Evolutionary conservation across 805 yeast genomes (phyloP), one percentile per base, ranked within the genome.

Genomic region (Candida nonsorbophila): DNA sequence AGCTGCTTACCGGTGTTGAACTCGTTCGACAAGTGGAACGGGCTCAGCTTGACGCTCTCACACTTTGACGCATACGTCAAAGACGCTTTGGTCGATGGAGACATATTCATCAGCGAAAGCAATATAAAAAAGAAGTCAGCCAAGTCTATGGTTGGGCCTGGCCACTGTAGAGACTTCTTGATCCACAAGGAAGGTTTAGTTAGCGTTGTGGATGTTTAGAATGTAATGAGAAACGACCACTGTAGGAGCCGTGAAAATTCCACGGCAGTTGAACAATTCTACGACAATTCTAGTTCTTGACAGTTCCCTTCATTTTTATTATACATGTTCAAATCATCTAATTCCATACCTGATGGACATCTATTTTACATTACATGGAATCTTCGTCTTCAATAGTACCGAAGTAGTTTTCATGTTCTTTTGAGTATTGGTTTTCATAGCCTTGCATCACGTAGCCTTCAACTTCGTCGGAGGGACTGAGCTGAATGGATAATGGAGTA

Each of bases 391-490:
- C 11, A 10, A 22, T 13, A 22, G 58, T 58, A 2, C 65, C 65
- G 34, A 60, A 55, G 29, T 53, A 60, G 38, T 60, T 47, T 30
- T 60, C 67, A 27, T 53, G 67, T 32, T 60, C 67, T 32, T 43
- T 16, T 32, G 31, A 37, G 30, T 41, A 51, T 26, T 48, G 51
- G 19, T 30, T 39, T 12, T 37, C 38, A 37, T 57, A 59, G 5
- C 64, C 64, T 15, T 51, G 52, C 27, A 56, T 35, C 4, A 62
- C 67, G 34, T 63, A 62, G 16, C 44, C 38, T 36, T 62, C 69
- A 1, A 57, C 64, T 37, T 62, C 69, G 30, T 51, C 53, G 17
- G 58, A 39, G 2, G 68, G 67, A 30, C 65, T 58, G 29, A 56
- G 42, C 26, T 40, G 31, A 4, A 37, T 24, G 3, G 53, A 45